A percentile compares a stretch with the other conserved stretches of the same genome.
phyloP scores from a whole-genome alignment of 306 rosid species.

The Pterocarpus macrocarpus region DNA sequence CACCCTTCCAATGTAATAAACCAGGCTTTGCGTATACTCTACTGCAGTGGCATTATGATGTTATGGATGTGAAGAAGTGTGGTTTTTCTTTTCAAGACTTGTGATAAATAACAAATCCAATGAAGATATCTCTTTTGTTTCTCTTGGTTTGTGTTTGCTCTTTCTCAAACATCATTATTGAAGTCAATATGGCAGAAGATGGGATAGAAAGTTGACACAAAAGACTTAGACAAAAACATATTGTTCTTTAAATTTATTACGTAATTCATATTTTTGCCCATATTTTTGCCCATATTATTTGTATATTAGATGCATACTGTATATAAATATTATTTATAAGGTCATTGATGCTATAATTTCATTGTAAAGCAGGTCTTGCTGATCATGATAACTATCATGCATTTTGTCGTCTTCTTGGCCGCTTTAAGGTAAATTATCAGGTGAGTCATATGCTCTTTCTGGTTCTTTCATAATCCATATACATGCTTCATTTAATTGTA shows the following conservation, averaged over 20 bases:
- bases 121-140: too few species aligned
- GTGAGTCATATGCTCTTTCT: constrained; percentile 34
- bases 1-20: too few species aligned
- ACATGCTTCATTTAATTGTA: constrained; percentile 11
- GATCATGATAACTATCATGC: constrained; percentile 62
- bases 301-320: background rate
- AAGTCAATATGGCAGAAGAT: background rate
- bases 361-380: constrained; percentile 51
- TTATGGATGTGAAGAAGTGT: too few species aligned
- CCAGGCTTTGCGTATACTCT: too few species aligned
- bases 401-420: constrained; percentile 61
- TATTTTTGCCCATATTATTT: too few species aligned
- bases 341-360: constrained; percentile 20
- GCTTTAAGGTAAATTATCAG: constrained; percentile 60
- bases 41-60: too few species aligned
- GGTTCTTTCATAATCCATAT: constrained; percentile 16
- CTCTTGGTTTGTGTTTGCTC: too few species aligned
- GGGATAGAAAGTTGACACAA: background rate
- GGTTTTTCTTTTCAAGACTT: too few species aligned
- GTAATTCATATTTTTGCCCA: too few species aligned
- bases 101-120: too few species aligned
- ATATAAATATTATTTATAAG: background rate
- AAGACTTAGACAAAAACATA: too few species aligned
- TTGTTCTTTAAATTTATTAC: too few species aligned
- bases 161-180: background rate